Percentiles rank a stretch among this genome's conserved stretches.
Conservation (phyloP, 257 asterid genomes). For the Handroanthus guayacan region DNA sequence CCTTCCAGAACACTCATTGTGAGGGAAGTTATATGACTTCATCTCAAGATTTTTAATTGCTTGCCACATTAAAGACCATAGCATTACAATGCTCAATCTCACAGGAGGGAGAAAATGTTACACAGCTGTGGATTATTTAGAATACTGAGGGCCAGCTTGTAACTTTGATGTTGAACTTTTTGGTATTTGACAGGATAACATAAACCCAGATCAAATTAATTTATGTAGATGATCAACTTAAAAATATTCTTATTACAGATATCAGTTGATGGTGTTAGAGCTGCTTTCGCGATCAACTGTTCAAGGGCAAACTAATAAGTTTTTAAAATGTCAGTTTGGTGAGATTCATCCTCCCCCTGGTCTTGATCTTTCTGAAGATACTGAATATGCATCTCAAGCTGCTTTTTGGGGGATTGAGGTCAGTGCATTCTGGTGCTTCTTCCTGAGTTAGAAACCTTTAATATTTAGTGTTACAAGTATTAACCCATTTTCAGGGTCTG, state of each 20-base stretch:
- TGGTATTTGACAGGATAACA: background rate
- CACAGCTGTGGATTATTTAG: background rate
- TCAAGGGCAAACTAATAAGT: constrained; percentile 57
- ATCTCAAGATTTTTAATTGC: background rate
- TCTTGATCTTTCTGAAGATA: constrained; percentile 82
- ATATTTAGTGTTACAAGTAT: constrained; percentile 42
- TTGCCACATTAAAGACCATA: constrained; percentile 20
- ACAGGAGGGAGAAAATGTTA: background rate
- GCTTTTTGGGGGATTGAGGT: constrained; percentile 98
- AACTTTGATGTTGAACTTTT: constrained; percentile 14
- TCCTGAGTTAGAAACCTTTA: constrained; percentile 14
- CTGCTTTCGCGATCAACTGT: constrained; percentile 69
- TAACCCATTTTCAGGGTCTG: constrained; percentile 85
- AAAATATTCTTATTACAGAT: constrained; percentile 54
- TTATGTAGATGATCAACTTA: constrained; percentile 32
- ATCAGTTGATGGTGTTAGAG: constrained; percentile 81
- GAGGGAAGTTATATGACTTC: background rate
- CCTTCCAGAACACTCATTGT: background rate
- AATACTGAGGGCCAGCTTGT: constrained; percentile 14
- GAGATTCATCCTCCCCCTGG: constrained; percentile 90
- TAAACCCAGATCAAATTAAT: constrained; percentile 6
- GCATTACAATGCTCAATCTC: constrained; percentile 9
- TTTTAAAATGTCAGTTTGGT: constrained; percentile 48
- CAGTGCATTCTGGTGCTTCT: constrained; percentile 46
- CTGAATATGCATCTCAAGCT: constrained; percentile 87